Evolutionary conservation across 257 asterid genomes (phyloP).

Genomic region (Paraleonurus japonicus): DNA sequence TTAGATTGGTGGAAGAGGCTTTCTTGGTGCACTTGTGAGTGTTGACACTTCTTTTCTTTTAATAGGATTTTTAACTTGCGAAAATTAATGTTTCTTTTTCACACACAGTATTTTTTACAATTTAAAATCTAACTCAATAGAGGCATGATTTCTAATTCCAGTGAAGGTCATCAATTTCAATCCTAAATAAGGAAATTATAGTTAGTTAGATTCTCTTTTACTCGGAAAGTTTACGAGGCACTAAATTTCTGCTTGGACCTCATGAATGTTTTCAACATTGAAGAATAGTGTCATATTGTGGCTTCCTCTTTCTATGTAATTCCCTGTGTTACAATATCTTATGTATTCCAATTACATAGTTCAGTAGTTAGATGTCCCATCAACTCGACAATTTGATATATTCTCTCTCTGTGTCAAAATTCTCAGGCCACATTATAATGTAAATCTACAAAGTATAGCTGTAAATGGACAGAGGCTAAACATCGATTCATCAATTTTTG

Average conservation of each 20-base stretch:
- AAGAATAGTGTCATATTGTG: not conserved
- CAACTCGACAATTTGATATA: slow-evolving; percentile 1
- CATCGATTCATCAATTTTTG: slow-evolving; percentile 70
- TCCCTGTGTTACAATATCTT: not conserved
- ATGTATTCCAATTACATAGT: not conserved
- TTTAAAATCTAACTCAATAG: not conserved
- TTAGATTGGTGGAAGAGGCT: not conserved
- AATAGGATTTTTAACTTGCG: not conserved
- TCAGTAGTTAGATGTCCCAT: not conserved
- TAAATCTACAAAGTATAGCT: slow-evolving; percentile 78
- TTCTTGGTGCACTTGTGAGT: not conserved
- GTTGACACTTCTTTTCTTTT: slow-evolving; percentile 2
- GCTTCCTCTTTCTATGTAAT: not conserved
- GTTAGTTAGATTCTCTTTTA: not conserved
- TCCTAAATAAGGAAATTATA: not conserved
- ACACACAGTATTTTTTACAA: not conserved
- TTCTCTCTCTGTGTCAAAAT: slow-evolving; percentile 14
- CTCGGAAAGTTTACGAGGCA: not conserved
- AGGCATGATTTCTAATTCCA: not conserved
- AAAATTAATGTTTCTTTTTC: not conserved
- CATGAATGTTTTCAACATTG: not conserved
- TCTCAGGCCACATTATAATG: slow-evolving; percentile 92
- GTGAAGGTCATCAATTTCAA: not conserved
- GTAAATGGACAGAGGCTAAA: slow-evolving; percentile 71
- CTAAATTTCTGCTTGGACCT: not conserved